Base-by-base conservation (phyloP, 768 basidiomycete genomes). In the Leucocoprinus leucothites region DNA sequence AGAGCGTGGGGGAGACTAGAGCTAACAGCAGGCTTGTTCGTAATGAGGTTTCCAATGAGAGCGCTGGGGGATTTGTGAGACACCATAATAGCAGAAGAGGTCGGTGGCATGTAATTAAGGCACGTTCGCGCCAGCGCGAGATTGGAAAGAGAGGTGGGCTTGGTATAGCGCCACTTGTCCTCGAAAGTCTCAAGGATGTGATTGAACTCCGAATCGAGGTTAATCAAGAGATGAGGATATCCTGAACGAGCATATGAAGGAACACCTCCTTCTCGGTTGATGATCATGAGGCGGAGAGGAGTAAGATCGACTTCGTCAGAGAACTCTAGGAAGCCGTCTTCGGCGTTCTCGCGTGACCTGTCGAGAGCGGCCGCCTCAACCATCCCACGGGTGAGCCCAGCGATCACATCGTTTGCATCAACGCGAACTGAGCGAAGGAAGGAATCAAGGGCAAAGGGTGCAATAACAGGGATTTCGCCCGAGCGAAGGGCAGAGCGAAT, bases 231-330 rank as follows among this genome's bases (percentile, higher is more conserved):
- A 74, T 99, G 97, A 18, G 97, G 97, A 60, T 91, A 84, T 44
- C 97, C 97, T 9, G 82, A 83, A 26, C 97, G 92, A 34, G 97
- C 97, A 67, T 98, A 98, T 0, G 97, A 98, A 19, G 97, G 97
- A 2, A 98, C 87, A 13, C 97, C 97, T 21, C 97, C 97, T 70
- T 96, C 92, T 18, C 89, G 82, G 69, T 94, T 96, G 71, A 99
- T 98, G 69, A 98, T 89, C 90, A 99, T 95, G 57, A 99, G 81
- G 25, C 97, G 89, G 52, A 98, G 75, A 1, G 97, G 97, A 3
- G 94, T 95, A 55, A 99, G 82, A 71, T 98, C 91, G 3, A 80
- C 72, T 28, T 86, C 82, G 26, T 77, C 75, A 0, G 78, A 76
- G 53, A 69, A 67, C 31, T 76, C 73, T 11, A 65, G 65, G 50